Conservation (phyloP, 1,139 yeast genomes). For the Hemisphaericaspora xylanilytica region DNA sequence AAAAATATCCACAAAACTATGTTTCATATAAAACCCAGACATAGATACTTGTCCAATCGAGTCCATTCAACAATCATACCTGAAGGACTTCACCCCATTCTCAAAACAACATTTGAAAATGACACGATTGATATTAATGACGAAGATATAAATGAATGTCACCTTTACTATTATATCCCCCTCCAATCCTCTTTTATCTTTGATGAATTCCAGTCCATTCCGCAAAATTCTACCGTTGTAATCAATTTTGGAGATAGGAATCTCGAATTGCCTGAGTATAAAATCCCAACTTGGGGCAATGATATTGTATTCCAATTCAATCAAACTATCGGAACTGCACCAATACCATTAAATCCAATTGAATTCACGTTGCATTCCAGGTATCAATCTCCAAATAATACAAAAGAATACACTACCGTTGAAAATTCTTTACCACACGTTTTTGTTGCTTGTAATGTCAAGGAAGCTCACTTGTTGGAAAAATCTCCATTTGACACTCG, state of each 20-base stretch:
- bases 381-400: constrained; percentile 32
- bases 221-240: constrained; percentile 24
- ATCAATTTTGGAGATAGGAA: constrained; percentile 34
- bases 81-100: constrained; percentile 43
- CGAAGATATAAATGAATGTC: constrained; percentile 30
- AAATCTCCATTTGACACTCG: constrained; percentile 41
- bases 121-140: constrained; percentile 18
- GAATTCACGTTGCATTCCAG: constrained; percentile 38
- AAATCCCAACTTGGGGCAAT: constrained; percentile 40
- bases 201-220: constrained; percentile 38
- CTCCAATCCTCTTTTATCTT: constrained; percentile 37
- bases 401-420: constrained; percentile 11
- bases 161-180: constrained; percentile 32
- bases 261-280: constrained; percentile 45
- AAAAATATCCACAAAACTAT: constrained; percentile 33
- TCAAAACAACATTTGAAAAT: constrained; percentile 16
- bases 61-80: constrained; percentile 16
- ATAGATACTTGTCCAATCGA: constrained; percentile 19
- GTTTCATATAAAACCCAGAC: constrained; percentile 46
- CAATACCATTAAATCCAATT: constrained; percentile 9
- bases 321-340: constrained; percentile 9
- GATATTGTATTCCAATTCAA: constrained; percentile 35
- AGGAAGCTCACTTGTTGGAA: constrained; percentile 26
- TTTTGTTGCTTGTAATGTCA: constrained; percentile 35
- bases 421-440: constrained; percentile 24